phyloP scores from a whole-genome alignment of 2,329 filamentous ascomycete species.

The Pezicula rhizophila region DNA sequence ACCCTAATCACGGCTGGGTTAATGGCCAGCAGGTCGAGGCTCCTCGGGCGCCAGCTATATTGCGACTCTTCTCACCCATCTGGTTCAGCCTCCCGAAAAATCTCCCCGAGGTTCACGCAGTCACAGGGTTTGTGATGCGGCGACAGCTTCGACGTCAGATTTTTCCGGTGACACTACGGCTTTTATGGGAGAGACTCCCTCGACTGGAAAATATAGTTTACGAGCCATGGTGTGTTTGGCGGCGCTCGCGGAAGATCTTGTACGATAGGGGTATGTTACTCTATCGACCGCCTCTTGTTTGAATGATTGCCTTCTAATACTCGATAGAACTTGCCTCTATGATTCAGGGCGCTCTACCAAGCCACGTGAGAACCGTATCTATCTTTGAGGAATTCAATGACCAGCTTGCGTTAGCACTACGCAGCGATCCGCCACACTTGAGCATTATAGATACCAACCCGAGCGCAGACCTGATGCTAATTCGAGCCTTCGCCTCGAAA shows the following conservation, averaged over 20 bases:
- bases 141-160: constrained; percentile 29
- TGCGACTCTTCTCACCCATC: constrained; percentile 21
- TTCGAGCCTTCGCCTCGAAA: constrained; percentile 18
- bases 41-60: constrained; percentile 20
- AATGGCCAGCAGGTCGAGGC: constrained; percentile 19
- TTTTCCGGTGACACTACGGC: constrained; percentile 4
- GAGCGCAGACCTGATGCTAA: constrained; percentile 6
- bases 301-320: constrained; percentile 4
- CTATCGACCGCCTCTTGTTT: constrained; percentile 20
- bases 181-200: constrained; percentile 20
- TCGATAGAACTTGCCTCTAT: no score
- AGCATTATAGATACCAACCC: constrained; percentile 6
- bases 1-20: constrained; percentile 28
- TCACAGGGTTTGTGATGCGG: constrained; percentile 28
- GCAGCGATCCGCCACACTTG: neutral
- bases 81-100: constrained; percentile 2
- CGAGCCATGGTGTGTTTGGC: constrained; percentile 28
- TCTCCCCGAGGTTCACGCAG: constrained; percentile 22
- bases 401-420: neutral
- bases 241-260: constrained; percentile 1
- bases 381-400: no score
- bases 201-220: constrained; percentile 25
- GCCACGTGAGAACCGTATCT: no score
- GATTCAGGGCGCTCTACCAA: no score
- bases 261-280: constrained; percentile 24